phyloP scores from a whole-genome alignment of 257 asterid species.

The Solanum medicagineum region DNA sequence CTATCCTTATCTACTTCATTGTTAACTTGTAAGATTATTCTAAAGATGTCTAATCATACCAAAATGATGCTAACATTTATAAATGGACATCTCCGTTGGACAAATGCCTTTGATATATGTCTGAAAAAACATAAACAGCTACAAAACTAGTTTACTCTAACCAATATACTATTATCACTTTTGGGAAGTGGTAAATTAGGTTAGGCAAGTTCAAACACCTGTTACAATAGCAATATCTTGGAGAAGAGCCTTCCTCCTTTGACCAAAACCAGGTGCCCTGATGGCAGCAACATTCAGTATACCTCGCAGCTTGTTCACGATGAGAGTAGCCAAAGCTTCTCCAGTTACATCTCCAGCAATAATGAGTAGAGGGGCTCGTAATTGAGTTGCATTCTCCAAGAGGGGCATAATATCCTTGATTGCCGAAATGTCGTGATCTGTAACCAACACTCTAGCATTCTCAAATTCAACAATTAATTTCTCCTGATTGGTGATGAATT shows the following conservation, averaged over 20 bases:
- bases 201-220: constrained; percentile 23
- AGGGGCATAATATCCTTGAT: constrained; percentile 90
- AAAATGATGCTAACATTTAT: not conserved
- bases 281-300: constrained; percentile 89
- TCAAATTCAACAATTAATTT: constrained; percentile 83
- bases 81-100: not conserved
- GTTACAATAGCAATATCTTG: constrained; percentile 96
- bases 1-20: not conserved
- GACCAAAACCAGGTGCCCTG: constrained; percentile 96
- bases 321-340: constrained; percentile 96
- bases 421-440: constrained; percentile 81
- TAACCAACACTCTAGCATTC: constrained; percentile 64
- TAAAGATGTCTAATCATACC: not conserved
- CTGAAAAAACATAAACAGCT: not conserved
- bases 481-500: constrained; percentile 90
- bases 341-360: constrained; percentile 91
- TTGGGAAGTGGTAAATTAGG: not conserved
- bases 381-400: constrained; percentile 76
- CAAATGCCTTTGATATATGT: not conserved
- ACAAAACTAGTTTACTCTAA: not conserved
- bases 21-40: not conserved
- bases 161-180: not conserved
- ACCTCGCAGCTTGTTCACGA: constrained; percentile 92
- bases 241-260: constrained; percentile 88
- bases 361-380: constrained; percentile 73